phyloP scores from a whole-genome alignment of 192 early-diverging fungal genomes.

The Podochytrium sp. region DNA sequence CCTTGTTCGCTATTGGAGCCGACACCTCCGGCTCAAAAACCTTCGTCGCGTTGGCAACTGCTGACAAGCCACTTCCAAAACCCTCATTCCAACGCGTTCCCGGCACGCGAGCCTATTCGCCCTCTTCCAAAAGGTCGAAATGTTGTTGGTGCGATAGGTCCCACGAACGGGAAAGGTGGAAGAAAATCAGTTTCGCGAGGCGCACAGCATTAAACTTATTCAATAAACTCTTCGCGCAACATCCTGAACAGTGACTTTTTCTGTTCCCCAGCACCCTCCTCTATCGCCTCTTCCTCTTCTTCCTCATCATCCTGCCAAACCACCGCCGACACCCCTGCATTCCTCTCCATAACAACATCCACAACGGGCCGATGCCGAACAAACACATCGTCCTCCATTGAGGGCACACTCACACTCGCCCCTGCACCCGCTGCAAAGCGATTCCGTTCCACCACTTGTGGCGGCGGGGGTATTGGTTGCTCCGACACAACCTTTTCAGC shows the following conservation, averaged over 20 bases:
- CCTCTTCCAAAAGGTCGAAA: too few relatives aligned
- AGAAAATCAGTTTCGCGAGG: too few relatives aligned
- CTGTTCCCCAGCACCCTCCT: too few relatives aligned
- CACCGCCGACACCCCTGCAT: not conserved
- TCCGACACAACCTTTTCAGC: too few relatives aligned
- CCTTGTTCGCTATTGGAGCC: not conserved
- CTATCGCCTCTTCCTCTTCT: not conserved
- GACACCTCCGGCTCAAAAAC: not conserved
- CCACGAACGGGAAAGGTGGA: too few relatives aligned
- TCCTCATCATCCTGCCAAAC: not conserved
- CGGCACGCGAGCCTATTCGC: not conserved
- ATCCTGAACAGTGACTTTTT: too few relatives aligned
- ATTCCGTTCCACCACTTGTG: too few relatives aligned
- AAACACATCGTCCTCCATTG: not conserved
- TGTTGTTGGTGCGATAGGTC: too few relatives aligned
- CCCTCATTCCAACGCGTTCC: slow-evolving; percentile 15
- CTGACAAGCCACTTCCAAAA: slow-evolving; percentile 12
- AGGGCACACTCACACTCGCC: not conserved
- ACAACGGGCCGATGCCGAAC: slow-evolving; percentile 1
- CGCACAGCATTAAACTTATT: too few relatives aligned
- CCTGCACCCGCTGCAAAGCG: too few relatives aligned
- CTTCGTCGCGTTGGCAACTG: slow-evolving; percentile 10
- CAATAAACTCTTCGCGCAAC: too few relatives aligned
- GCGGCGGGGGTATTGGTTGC: too few relatives aligned
- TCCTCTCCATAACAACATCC: slow-evolving; percentile 2